Percentiles rank a stretch among this genome's conserved stretches.
Conservation (phyloP, 2,329 filamentous ascomycete genomes). For the Dactylellina sp. region DNA sequence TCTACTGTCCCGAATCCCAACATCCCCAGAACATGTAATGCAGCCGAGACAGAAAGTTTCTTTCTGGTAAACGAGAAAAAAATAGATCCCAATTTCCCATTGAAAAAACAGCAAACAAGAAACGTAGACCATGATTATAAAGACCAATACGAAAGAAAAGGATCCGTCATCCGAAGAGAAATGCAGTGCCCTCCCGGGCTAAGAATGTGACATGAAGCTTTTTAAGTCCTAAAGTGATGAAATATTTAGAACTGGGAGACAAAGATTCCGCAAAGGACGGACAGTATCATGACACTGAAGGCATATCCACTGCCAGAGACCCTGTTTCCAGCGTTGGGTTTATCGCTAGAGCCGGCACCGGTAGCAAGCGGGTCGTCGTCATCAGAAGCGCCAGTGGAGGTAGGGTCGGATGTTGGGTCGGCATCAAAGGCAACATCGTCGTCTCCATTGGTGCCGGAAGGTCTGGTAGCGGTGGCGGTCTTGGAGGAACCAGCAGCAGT, state of each 20-base stretch:
- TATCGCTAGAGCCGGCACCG: slow-evolving; percentile 2
- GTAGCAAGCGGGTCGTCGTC: slow-evolving; percentile 11
- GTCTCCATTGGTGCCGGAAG: slow-evolving; percentile 25
- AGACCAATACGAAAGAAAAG: slow-evolving; percentile 33
- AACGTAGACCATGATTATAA: slow-evolving; percentile 40
- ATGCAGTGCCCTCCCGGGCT: slow-evolving; percentile 14
- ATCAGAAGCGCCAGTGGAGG: slow-evolving; percentile 4
- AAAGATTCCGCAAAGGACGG: slow-evolving; percentile 47
- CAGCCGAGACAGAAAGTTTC: slow-evolving; percentile 18
- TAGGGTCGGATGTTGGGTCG: slow-evolving; percentile 13
- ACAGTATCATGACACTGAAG: slow-evolving; percentile 45
- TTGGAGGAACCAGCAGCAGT: slow-evolving; percentile 5
- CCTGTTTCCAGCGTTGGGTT: slow-evolving; percentile 38
- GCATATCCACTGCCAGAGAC: slow-evolving; percentile 27
- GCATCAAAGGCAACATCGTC: slow-evolving; percentile 43
- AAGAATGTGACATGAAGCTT: neutral
- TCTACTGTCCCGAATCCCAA: neutral
- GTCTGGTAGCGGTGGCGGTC: slow-evolving; percentile 9
- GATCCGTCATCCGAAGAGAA: slow-evolving; percentile 50
- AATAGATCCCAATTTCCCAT: slow-evolving; percentile 22
- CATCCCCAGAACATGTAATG: slow-evolving; percentile 13
- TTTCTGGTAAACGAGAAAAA: slow-evolving; percentile 26
- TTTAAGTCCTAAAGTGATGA: too few species aligned
- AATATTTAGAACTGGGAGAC: slow-evolving; percentile 38
- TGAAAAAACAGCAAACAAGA: slow-evolving; percentile 11